Base-by-base conservation (phyloP, 805 yeast species). In the Blastobotrys americana region DNA sequence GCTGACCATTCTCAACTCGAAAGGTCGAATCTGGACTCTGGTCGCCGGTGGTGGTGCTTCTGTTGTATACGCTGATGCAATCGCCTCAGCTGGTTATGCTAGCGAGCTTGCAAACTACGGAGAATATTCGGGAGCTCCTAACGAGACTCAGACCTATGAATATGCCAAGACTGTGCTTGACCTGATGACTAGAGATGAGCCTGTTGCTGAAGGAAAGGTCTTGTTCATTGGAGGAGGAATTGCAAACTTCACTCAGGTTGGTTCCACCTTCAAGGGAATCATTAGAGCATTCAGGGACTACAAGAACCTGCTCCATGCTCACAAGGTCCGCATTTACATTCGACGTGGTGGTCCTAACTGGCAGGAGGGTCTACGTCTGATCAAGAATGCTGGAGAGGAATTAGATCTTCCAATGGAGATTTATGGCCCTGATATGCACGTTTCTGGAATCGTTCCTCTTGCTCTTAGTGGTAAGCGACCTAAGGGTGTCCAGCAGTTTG, bases 341-440 rank as follows among this genome's bases (percentile, higher is more conserved):
- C 69, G 73, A 45, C 67, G 73, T 28, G 73, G 74, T 37, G 73
- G 73, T 33, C 73, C 73, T 42, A 69, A 68, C 63, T 69, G 73
- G 72, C 74, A 69, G 55, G 73, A 69, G 55, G 73, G 74, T 48
- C 63, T 69, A 45, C 65, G 72, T 27, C 63, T 69, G 42, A 62
- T 69, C 60, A 66, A 62, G 59, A 56, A 60, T 41, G 69, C 70
- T 37, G 71, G 73, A 39, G 69, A 70, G 55, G 73, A 69, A 53
- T 64, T 70, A 16, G 67, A 64, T 34, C 54, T 69, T 48, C 70
- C 70, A 31, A 69, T 69, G 73, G 73, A 69, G 58, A 66, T 70
- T 46, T 69, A 63, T 53, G 73, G 73, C n/a, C 73, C 73, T n/a
- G 74, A 70, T 47, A 70, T 69, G 74, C 73, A 69, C 52, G 74